Base-by-base conservation (phyloP, 1,284 basidiomycete species). In the Cryptococcus floricola region DNA sequence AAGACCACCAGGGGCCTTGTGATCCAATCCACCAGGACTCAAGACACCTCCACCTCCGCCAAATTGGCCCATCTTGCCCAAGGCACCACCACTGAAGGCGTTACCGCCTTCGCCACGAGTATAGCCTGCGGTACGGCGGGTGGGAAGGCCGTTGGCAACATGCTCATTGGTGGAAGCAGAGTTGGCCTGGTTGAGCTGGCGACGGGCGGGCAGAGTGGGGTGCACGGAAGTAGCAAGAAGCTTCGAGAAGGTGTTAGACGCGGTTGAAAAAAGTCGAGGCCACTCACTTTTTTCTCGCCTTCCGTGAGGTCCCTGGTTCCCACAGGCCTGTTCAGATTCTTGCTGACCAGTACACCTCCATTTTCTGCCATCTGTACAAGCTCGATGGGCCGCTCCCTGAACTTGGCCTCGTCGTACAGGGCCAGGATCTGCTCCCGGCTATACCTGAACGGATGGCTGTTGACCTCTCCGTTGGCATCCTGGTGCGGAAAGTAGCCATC, bases 321-420 rank as follows among this genome's bases (percentile, higher is more conserved):
- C 43, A 87, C 78, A n/a, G 91, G 91, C 56, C 89, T 87, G 54
- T 75, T 82, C 38, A 83, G 84, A 27, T 82, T 77, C 70, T 90
- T 88, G 62, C 86, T 84, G 31, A 92, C 88, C 62, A 93, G 85
- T 50, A 90, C 89, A 51, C 88, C 87, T 83, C 87, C 90, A 60
- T 85, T 81, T 74, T 91, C 89, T 48, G 62, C 51, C 62, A 73
- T 59, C 50, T 72, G 62, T 13, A 69, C 65, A 7, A 92, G 87
- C 76, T 93, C 90, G 50, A 91, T 81, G 41, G 88, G 89, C 27
- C 91, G 81, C 82, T 74, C 83, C 83, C 56, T 87, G 85, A 58
- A 85, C 84, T 74, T 73, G 52, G 85, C 85, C 63, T 91, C 89
- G 71, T 84, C 88, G 77, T 88, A 93, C 62, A 93, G 86, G 74